A percentile compares a stretch with the other conserved stretches of the same genome.
Conservation (phyloP, 148 eudicot species). For the Polygonum maritimum region DNA sequence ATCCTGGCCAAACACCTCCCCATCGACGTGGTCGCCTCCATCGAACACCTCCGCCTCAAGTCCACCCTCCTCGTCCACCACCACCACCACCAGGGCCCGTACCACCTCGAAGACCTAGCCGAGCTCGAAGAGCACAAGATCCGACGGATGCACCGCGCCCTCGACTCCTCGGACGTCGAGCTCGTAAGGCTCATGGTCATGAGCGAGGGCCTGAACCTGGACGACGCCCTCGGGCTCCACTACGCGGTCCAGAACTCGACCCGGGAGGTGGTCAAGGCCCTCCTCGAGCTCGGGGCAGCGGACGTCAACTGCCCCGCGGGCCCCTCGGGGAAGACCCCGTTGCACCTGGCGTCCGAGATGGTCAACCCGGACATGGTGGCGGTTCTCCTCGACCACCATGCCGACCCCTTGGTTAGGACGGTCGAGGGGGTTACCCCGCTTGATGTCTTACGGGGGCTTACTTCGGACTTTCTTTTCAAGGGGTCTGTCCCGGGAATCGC, state of each 20-base stretch:
- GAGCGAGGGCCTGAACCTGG: slow-evolving; percentile 89
- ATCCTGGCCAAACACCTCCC: slow-evolving; percentile 92
- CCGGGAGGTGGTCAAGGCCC: slow-evolving; percentile 84
- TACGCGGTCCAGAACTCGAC: slow-evolving; percentile 80
- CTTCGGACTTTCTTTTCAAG: slow-evolving; percentile 86
- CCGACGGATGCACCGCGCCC: slow-evolving; percentile 80
- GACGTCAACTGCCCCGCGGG: slow-evolving; percentile 86
- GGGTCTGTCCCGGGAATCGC: slow-evolving; percentile 81
- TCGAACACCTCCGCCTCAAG: slow-evolving; percentile 80
- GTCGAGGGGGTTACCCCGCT: slow-evolving; percentile 77
- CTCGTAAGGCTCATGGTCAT: slow-evolving; percentile 94
- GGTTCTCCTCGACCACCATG: slow-evolving; percentile 89
- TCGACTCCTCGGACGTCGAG: slow-evolving; percentile 91
- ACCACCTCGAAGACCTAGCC: slow-evolving; percentile 26
- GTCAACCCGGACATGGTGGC: slow-evolving; percentile 98
- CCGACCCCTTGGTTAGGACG: slow-evolving; percentile 80
- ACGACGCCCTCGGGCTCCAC: slow-evolving; percentile 77
- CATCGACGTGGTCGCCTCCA: slow-evolving; percentile 60
- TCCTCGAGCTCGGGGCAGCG: slow-evolving; percentile 82
- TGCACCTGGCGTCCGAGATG: slow-evolving; percentile 92
- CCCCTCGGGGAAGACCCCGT: slow-evolving; percentile 72
- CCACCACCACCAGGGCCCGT: slow-evolving; percentile 41
- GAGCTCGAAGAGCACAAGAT: slow-evolving; percentile 77
- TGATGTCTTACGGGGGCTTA: slow-evolving; percentile 64
- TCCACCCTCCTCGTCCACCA: slow-evolving; percentile 34